phyloP scores from a whole-genome alignment of 257 asterid species.

The Fraxinus cuspidata region DNA sequence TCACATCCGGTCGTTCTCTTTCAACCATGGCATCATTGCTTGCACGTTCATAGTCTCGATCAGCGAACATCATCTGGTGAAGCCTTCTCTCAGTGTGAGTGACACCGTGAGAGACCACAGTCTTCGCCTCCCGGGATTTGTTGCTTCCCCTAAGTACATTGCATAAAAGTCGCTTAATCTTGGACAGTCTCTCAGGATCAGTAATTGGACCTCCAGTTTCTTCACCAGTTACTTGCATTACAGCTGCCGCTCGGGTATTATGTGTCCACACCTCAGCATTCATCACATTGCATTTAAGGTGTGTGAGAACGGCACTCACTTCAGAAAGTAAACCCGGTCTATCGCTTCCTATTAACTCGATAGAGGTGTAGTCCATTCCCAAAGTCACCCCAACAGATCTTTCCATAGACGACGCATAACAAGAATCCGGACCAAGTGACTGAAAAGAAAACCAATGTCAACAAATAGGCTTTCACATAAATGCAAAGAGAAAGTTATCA shows the following conservation, averaged over 20 bases:
- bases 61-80: constrained; percentile 96
- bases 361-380: constrained; percentile 70
- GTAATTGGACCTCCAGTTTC: constrained; percentile 60
- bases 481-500: constrained; percentile 11
- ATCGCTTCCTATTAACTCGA: constrained; percentile 88
- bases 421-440: constrained; percentile 97
- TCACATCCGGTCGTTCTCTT: constrained; percentile 72
- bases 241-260: constrained; percentile 94
- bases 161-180: constrained; percentile 63
- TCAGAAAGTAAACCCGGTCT: constrained; percentile 95
- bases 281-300: constrained; percentile 85
- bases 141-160: constrained; percentile 85
- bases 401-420: constrained; percentile 88
- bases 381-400: constrained; percentile 82
- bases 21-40: constrained; percentile 39
- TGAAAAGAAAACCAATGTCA: constrained; percentile 39
- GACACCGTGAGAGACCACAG: constrained; percentile 61
- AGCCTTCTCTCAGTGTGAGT: constrained; percentile 88
- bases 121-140: constrained; percentile 73
- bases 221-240: constrained; percentile 85
- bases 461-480: constrained; percentile 21
- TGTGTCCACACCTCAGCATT: constrained; percentile 99
- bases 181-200: constrained; percentile 59
- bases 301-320: constrained; percentile 90
- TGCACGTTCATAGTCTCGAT: constrained; percentile 72